phyloP scores from a whole-genome alignment of 2,329 filamentous ascomycete genomes.

The Penicillium brasilianum region DNA sequence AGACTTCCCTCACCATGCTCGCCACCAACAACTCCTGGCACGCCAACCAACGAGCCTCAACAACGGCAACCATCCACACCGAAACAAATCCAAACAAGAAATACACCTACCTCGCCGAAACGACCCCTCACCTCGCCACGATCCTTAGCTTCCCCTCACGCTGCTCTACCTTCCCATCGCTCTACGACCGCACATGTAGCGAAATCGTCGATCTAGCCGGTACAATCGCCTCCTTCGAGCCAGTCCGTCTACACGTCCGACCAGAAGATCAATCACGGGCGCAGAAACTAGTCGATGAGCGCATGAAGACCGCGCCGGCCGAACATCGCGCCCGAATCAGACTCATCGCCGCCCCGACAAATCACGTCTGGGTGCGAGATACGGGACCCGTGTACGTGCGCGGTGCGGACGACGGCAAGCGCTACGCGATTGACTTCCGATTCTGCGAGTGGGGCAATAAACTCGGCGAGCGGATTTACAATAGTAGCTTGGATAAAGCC shows the following conservation, averaged over 20 bases:
- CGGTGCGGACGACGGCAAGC: constrained; percentile 17
- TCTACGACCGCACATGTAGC: constrained; percentile 27
- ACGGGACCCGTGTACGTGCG: constrained; percentile 37
- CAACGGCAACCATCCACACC: constrained; percentile 12
- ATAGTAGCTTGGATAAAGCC: constrained; percentile 11
- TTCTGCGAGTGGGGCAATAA: constrained; percentile 35
- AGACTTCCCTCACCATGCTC: constrained; percentile 14
- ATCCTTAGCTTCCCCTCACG: constrained; percentile 36
- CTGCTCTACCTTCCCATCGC: constrained; percentile 28
- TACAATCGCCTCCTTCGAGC: constrained; percentile 39
- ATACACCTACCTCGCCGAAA: constrained; percentile 32
- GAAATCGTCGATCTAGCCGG: constrained; percentile 36
- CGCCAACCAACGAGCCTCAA: constrained; percentile 11
- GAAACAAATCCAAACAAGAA: constrained; percentile 17
- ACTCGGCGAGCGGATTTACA: constrained; percentile 24
- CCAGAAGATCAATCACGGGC: constrained; percentile 30
- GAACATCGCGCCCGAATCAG: constrained; percentile 22
- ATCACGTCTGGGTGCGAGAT: constrained; percentile 40
- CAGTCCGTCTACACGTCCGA: constrained; percentile 37
- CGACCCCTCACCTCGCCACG: constrained; percentile 32
- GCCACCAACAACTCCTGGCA: constrained; percentile 21
- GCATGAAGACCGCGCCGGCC: background rate
- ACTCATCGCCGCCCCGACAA: constrained; percentile 27
- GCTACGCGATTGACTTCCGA: constrained; percentile 29
- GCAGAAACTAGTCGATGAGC: constrained; percentile 17